phyloP scores from a whole-genome alignment of 2,329 filamentous ascomycete genomes.

The Fusarium staphyleae region DNA sequence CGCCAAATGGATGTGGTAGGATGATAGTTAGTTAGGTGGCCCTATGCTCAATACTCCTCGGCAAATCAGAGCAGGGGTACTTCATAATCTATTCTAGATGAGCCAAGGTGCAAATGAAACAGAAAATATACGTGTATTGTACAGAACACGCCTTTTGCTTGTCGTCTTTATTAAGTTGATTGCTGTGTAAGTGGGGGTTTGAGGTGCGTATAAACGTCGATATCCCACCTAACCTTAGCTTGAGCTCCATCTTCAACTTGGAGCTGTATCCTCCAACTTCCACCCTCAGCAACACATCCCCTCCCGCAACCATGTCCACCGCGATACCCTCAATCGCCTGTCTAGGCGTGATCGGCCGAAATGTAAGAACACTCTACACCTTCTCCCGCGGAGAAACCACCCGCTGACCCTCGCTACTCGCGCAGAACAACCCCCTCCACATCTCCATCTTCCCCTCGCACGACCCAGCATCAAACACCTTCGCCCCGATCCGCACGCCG shows the following conservation, averaged over 20 bases:
- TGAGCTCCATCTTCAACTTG: slow-evolving; percentile 27
- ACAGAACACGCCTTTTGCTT: too few species aligned
- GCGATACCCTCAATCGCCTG: slow-evolving; percentile 85
- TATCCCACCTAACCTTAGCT: slow-evolving; percentile 22
- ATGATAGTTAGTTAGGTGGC: not conserved
- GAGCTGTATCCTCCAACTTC: slow-evolving; percentile 29
- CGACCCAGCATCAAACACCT: slow-evolving; percentile 60
- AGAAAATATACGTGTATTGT: too few species aligned
- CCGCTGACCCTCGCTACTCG: not conserved
- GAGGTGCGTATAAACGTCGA: slow-evolving; percentile 3
- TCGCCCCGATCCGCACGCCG: slow-evolving; percentile 68
- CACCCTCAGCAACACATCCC: slow-evolving; percentile 18
- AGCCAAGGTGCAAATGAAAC: too few species aligned
- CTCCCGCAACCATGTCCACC: slow-evolving; percentile 58
- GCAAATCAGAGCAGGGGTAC: too few species aligned
- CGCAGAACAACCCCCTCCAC: slow-evolving; percentile 93
- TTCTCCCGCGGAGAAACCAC: not conserved
- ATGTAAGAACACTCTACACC: slow-evolving; percentile 63
- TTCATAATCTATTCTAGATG: too few species aligned
- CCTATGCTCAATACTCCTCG: not conserved
- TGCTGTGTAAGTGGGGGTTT: slow-evolving; percentile 9
- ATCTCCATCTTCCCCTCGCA: slow-evolving; percentile 86
- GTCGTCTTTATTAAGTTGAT: too few species aligned
- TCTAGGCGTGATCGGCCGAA: slow-evolving; percentile 91
- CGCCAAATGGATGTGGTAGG: not conserved